Base-by-base conservation (phyloP, 2,329 filamentous ascomycete species). In the Cladosporium sp. region DNA sequence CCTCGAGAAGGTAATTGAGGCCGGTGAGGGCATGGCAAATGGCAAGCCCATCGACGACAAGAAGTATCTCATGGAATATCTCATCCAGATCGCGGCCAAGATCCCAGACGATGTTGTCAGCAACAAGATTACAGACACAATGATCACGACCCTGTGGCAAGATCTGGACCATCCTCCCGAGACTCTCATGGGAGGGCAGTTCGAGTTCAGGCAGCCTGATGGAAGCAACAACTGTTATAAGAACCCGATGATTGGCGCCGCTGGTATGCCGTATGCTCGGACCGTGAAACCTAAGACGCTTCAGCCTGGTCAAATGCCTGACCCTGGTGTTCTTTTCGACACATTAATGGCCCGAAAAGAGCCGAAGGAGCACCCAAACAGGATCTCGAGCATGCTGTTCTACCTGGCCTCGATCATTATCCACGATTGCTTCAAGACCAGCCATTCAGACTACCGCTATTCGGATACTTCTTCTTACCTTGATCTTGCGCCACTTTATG, bases 311-410 rank as follows among this genome's bases (percentile, higher is more conserved):
- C 78, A 81, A 25, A 78, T 84, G 52, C 86, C 87, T 1, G 87
- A 89, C 50, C 80, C 87, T 0, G 83, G 82, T 17, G 74, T 86
- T 13, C 74, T 90, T 3, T 90, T 90, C 59, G 87, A 90, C 69
- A 81, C 80, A 20, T 68, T 89, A 24, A 81, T 90, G 78, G 83
- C 82, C 15, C 80, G 87, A 24, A 79, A 81, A 58, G 72, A 78
- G n/a, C 83, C 83, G 60, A 79, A 83, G 60, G 77, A 84, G 56
- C 88, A 90, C 68, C 85, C 86, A 0, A 87, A 87, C 51, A 81
- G 83, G n/a, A 84, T 91, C 39, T 91, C 87, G 0, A 87, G 85
- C 64, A 84, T 90, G 74, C 75, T 92, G 15, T 90, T 90, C 70
- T 90, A 91, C 62, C 76, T 89, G 42, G 89, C 88, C 0, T 84